Evolutionary conservation across 139 green algal species (phyloP), one percentile per base, ranked within the genome.

Genomic region (Tetraselmis chui): DNA sequence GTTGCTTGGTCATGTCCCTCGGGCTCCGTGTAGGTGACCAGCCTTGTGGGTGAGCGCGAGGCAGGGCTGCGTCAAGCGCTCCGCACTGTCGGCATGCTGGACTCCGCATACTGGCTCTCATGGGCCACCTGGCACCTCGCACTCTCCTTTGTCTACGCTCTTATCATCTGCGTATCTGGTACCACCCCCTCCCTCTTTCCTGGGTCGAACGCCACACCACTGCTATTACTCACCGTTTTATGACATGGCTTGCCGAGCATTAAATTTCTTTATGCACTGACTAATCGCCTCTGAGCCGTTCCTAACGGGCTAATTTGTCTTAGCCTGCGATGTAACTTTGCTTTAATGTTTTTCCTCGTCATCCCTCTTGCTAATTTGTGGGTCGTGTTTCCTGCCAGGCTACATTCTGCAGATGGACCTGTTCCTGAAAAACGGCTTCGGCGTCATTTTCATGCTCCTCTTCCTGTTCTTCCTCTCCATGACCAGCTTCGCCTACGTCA

Each of bases 51-150:
- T 24, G 94, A 97, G 84, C 84, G 87, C 1, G 92, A 97, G 85
- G 76, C 75, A 0, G 89, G 90, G 2, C 89, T 97, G 86, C 86
- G 91, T 28, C 87, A 95, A 81, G 92, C 94, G 0, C 86, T 99
- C 85, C 83, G 85, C 31, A 98, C 91, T 28, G 96, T 97, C 89
- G 96, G 96, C 75, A 95, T 98, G 91, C 85, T 91, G 29, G 91
- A 97, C 82, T 91, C 83, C 1, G 85, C 92, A 24, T 98, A 96
- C 87, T 98, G 95, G 95, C 59, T 90, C 58, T 93, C 89, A 0
- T 98, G 96, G 95, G 23, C 92, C 78, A 32, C 78, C 0, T 84
- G 89, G 32, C 89, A 93, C 80, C 23, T 93, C 0, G 31, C 88
- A 29, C 32, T 67, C 45, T 67, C 45, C 45, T 67, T 67, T 67